Evolutionary conservation across 2,329 filamentous ascomycete species (phyloP).

Genomic region (Pezicula radicicola): DNA sequence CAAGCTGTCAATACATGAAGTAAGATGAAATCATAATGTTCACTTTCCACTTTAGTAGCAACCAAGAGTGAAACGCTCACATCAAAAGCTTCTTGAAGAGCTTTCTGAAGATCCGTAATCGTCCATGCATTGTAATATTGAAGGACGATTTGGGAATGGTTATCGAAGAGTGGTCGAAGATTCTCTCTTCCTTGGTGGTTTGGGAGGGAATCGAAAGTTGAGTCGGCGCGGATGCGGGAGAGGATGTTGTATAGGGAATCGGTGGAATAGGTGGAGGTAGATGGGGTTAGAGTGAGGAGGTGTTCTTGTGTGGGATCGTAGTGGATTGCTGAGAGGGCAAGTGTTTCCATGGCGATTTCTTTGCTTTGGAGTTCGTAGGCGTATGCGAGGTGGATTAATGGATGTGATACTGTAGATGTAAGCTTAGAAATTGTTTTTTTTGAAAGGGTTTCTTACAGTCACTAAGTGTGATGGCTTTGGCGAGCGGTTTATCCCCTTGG

Average conservation of each 20-base stretch:
- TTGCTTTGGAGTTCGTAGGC: constrained; percentile 81
- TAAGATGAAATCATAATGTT: constrained; percentile 75
- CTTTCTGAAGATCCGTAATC: constrained; percentile 61
- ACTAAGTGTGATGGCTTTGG: constrained; percentile 68
- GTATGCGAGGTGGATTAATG: constrained; percentile 84
- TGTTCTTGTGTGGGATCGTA: constrained; percentile 59
- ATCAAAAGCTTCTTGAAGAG: constrained; percentile 68
- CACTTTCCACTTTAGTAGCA: constrained; percentile 14
- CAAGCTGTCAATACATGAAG: constrained; percentile 77
- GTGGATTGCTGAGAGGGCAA: constrained; percentile 60
- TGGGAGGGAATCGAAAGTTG: constrained; percentile 63
- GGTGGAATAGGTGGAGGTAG: constrained; percentile 54
- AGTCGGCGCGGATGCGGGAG: constrained; percentile 60
- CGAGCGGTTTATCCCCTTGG: constrained; percentile 65
- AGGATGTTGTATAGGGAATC: constrained; percentile 67
- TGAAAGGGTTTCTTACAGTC: constrained; percentile 66
- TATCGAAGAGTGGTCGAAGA: constrained; percentile 61
- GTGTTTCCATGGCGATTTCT: constrained; percentile 82
- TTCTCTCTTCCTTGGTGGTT: constrained; percentile 55
- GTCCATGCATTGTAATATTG: constrained; percentile 89
- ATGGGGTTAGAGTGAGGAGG: constrained; percentile 62
- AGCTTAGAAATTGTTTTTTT: no score
- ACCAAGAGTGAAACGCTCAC: constrained; percentile 57
- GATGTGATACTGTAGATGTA: constrained; percentile 65
- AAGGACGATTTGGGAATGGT: constrained; percentile 65